These are phyloP conservation scores for Acephala macrosclerotiorum DNA, from an alignment of 2,329 filamentous ascomycete genomes.

Conservation along the genomic window DNA sequence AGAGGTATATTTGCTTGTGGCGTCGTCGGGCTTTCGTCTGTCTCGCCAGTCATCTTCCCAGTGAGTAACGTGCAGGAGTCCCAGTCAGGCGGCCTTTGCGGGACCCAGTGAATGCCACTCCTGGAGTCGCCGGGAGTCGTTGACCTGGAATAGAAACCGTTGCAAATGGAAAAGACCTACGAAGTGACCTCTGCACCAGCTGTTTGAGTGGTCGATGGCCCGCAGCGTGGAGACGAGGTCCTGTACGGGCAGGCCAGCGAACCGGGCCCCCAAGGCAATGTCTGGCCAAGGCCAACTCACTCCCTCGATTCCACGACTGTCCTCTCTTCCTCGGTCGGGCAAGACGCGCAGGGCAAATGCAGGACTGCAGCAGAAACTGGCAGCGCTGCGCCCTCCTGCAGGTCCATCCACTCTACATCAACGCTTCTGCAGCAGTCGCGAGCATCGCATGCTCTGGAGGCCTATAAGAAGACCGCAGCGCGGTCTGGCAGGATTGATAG, in stretches of 20 bases:
- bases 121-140: conserved; percentile 35
- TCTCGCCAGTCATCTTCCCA: conserved; percentile 8
- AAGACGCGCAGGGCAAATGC: background rate
- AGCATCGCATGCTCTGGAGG: conserved; percentile 19
- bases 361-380: background rate
- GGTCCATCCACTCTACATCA: background rate
- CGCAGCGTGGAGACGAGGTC: background rate
- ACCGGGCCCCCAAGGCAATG: conserved; percentile 4
- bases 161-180: conserved; percentile 16
- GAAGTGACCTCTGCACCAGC: background rate
- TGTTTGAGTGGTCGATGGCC: background rate
- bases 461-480: conserved; percentile 36
- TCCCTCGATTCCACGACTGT: background rate
- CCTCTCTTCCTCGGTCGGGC: too few species aligned
- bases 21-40: conserved; percentile 20
- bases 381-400: conserved; percentile 7
- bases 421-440: conserved; percentile 2
- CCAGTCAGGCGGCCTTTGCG: conserved; percentile 19
- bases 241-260: background rate
- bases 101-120: background rate
- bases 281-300: background rate
- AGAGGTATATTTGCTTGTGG: conserved; percentile 32
- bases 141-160: conserved; percentile 30
- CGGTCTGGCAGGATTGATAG: background rate
- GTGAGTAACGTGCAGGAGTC: conserved; percentile 22